Conservation (phyloP, 164 flowering plant genomes). For the Malania oleifera region DNA sequence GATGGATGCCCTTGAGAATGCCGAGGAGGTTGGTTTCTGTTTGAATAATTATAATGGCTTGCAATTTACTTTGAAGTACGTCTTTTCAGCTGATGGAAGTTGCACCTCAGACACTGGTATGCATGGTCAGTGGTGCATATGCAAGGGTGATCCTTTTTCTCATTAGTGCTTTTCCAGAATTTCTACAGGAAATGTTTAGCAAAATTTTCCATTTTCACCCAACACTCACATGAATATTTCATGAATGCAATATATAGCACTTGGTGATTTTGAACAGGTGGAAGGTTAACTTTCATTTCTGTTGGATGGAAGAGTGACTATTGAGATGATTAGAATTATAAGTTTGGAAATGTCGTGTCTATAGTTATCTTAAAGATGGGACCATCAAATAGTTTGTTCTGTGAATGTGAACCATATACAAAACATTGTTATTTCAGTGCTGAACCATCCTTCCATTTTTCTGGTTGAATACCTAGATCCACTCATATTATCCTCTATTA, state of each 20-base stretch:
- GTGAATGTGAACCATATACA: neutral
- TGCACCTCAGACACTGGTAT: neutral
- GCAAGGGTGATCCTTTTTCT: neutral
- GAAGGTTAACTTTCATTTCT: too few species aligned
- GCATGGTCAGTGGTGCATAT: neutral
- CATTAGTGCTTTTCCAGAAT: too few species aligned
- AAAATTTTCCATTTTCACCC: neutral
- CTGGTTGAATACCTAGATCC: neutral
- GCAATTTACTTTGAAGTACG: too few species aligned
- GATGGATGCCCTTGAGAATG: conserved; percentile 42
- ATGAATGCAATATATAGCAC: too few species aligned
- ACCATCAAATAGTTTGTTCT: too few species aligned
- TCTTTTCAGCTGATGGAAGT: too few species aligned
- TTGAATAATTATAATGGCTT: neutral
- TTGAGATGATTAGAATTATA: too few species aligned
- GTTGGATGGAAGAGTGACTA: too few species aligned
- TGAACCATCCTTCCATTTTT: too few species aligned
- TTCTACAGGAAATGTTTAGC: neutral
- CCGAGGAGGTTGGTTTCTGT: conserved; percentile 58
- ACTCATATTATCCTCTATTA: neutral
- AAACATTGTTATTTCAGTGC: neutral
- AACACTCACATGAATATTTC: neutral
- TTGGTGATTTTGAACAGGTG: too few species aligned
- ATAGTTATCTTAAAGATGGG: too few species aligned
- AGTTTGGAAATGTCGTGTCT: too few species aligned